Evolutionary conservation across 768 basidiomycete genomes (phyloP), one percentile per base, ranked within the genome.

Genomic region (Mycena pura): DNA sequence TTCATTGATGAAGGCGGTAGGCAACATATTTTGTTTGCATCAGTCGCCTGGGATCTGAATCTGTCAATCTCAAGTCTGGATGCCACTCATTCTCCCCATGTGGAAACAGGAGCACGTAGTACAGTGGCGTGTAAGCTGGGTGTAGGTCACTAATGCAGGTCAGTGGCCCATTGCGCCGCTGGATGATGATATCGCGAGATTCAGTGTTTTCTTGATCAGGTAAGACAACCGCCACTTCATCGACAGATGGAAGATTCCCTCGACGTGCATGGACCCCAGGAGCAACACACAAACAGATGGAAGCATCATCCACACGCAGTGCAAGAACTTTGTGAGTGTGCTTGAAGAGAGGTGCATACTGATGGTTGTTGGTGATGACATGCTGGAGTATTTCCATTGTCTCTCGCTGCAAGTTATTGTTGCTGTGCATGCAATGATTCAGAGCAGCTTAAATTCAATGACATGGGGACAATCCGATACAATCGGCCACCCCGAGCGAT

Each of bases 41-140:
- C 3, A 80, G 60, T 5, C 71, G 64, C 15, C 70, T 63, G 19
- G 57, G 56, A n/a, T 19, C 27, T 11, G 31, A 34, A 0, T 25
- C 48, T 45, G n/a, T 15, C 15, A 70, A 43, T 0, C 46, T 7
- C 52, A 21, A 76, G 0, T 65, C 32, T 6, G 59, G 5, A 40
- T 71, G 66, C 77, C 75, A 80, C 6, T 77, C 78, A 24, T 62
- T 43, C 15, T 73, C 62, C 2, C 74, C 77, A 10, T 39, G 17
- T 3, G 77, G 72, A 65, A 79, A 78, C 1, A 80, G 63, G 0
- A 81, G 60, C 0, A 76, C 73, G 72, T 79, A 78, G n/a, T 77
- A 73, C 0, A 80, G 65, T 0, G 77, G 60, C 0, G 65, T 39
- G 52, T 79, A 81, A 0, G 62, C 44, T 3, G 68, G 68, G 49